Evolutionary conservation across 495 filamentous ascomycete species (phyloP), one percentile per base, ranked within the genome.

Genomic region (Chaetomium fimeti): DNA sequence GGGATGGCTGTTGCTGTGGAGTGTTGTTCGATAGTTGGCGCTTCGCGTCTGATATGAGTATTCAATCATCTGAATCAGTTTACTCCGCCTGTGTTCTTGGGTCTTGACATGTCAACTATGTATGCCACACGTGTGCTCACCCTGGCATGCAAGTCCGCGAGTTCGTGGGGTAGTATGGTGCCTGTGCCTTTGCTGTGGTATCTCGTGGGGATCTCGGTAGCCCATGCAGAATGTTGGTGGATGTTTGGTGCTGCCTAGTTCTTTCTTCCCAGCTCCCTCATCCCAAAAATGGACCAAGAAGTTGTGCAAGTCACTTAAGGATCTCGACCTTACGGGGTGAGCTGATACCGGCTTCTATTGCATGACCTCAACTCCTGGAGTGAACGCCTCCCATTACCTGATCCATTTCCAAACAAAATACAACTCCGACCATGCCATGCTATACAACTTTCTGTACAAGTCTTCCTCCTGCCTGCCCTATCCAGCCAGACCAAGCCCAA

Each of bases 11-110:
- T 25, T 24, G 54, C 36, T 5, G 16, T 24, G 54, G 12, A n/a
- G n/a, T 22, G 40, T 13, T 56, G 53, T 57, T 57, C 20, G 54
- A 57, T 57, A 57, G 54, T 57, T 15, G 28, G 16, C 29, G 20
- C 12, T 40, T 15, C 1, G 40, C 20, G 18, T 57, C 53, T 47
- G 43, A 47, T 22, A 49, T 8, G 32, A 55, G 52, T 55, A 55
- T 32, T 20, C 28, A 20, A 55, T 9, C 24, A 28, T 5, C 6
- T 55, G 22, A 27, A 52, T 25, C 24, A 52, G 28, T 20, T 28
- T 53, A 13, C 25, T 29, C n/a, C n/a, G n/a, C n/a, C 13, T 18
- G 15, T 53, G 27, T 32, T 27, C 11, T 53, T 36, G 32, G 12
- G 32, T 36, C 8, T 36, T 36, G 8, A 1, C 32, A 36, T 36